These are phyloP conservation scores for Fusarium sp. DNA, from an alignment of 2,329 filamentous ascomycete species.

Conservation along the genomic window DNA sequence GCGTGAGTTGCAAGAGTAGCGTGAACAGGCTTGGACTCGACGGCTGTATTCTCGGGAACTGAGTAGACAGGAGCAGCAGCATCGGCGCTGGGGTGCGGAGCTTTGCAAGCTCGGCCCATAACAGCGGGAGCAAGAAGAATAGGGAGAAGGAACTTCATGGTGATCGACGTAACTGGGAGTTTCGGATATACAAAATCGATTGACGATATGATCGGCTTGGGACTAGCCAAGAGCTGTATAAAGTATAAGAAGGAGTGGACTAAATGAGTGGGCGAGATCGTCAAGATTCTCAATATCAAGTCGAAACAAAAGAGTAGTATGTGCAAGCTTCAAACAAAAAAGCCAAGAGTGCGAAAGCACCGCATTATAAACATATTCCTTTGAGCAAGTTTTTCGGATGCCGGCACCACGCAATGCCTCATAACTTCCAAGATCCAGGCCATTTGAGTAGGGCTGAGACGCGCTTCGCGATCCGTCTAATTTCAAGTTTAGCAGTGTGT, in stretches of 20 bases:
- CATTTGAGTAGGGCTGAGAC: conserved; percentile 46
- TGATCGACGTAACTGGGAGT: conserved; percentile 22
- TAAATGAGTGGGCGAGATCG: conserved; percentile 32
- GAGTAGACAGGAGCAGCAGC: conserved; percentile 6
- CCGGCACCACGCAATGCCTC: conserved; percentile 33
- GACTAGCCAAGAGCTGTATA: conserved; percentile 33
- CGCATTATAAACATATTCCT: conserved; percentile 12
- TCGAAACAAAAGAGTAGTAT: background rate
- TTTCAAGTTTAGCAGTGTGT: conserved; percentile 21
- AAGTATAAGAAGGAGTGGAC: background rate
- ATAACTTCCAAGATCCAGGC: conserved; percentile 32
- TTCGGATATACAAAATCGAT: conserved; percentile 8
- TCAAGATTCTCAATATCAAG: conserved; percentile 32
- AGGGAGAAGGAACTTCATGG: conserved; percentile 45
- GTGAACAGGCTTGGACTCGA: conserved; percentile 9
- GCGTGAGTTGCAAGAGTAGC: conserved; percentile 31
- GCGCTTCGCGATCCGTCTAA: conserved; percentile 41
- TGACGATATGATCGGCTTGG: conserved; percentile 11
- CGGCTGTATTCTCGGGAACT: conserved; percentile 16
- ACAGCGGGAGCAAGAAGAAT: conserved; percentile 43
- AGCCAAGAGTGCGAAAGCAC: background rate
- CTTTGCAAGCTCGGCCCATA: conserved; percentile 44
- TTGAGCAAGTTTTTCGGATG: background rate
- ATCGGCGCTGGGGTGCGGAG: conserved; percentile 13
- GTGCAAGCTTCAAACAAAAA: background rate